Evolutionary conservation across 208 protist genomes (phyloP), one percentile per base, ranked within the genome.

Genomic region (Blastocrithidia nonstop): DNA sequence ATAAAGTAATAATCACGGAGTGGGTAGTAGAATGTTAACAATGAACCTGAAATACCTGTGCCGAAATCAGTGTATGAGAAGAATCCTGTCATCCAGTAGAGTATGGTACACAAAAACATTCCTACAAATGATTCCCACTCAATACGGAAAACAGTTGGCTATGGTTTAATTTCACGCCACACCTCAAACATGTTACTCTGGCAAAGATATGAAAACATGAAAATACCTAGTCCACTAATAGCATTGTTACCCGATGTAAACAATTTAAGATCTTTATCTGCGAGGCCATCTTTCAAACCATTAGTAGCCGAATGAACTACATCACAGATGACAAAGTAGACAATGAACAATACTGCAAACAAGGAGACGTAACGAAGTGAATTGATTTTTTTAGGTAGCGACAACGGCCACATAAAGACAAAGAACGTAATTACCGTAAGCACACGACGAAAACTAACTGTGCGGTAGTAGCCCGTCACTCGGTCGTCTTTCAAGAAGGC

Each of bases 31-130:
- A 80, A 65, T 19, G 38, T 60, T 28, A 89, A 66, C 27, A 86
- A 32, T 33, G 74, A 81, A 5, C 57, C 54, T 4, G 37, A 26
- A 31, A 77, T 55, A 7, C 43, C 32, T 27, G 46, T 20, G 29
- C 65, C 66, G 46, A 86, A 86, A 39, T 86, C 75, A 15, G 45
- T 36, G 64, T 84, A 86, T 33, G 69, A 75, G 43, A 78, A 83
- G 52, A 86, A 68, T 31, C 80, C 80, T 15, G 59, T 53, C 15
- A 86, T 17, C 57, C 58, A 78, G 60, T 89, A 89, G 13, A 89
- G 43, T 16, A 74, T 15, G 25, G 68, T 71, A 50, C 75, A 89
- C 19, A 81, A 57, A 7, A 61, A 23, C 69, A 89, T 86, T 37
- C 66, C 57, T 11, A 68, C 41, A 26, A 61, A 46, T 15, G 49